phyloP scores from a whole-genome alignment of 192 early-diverging fungal species.

The Podila epigama region DNA sequence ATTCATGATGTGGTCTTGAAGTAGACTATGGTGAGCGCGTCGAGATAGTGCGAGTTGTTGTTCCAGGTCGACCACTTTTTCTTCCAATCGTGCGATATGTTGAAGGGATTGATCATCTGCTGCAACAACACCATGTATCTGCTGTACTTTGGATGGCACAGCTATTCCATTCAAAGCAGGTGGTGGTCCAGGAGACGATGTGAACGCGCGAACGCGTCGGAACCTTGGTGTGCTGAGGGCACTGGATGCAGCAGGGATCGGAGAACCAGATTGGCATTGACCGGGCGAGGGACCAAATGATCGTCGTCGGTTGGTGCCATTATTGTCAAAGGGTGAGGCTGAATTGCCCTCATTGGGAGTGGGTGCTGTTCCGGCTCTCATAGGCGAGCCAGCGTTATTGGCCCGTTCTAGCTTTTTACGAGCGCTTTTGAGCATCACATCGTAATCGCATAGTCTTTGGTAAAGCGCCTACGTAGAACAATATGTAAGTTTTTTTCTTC shows the following conservation, averaged over 20 bases:
- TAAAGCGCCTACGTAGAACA: constrained; percentile 6
- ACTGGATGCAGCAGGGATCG: background rate
- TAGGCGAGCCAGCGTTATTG: background rate
- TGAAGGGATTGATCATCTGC: background rate
- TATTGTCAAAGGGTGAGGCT: background rate
- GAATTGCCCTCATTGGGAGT: background rate
- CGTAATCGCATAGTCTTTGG: constrained; percentile 19
- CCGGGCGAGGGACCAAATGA: background rate
- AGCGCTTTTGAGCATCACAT: constrained; percentile 19
- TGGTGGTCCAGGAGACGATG: background rate
- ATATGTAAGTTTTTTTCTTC: background rate
- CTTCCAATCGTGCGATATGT: background rate
- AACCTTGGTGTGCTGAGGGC: background rate
- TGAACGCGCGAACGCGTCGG: background rate
- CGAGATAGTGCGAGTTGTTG: constrained; percentile 17
- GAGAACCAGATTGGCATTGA: background rate
- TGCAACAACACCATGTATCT: background rate
- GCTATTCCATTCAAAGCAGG: too few relatives aligned
- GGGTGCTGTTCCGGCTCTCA: background rate
- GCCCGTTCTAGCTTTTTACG: constrained; percentile 4
- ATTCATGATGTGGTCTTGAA: constrained; percentile 27
- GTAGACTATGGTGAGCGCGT: constrained; percentile 14
- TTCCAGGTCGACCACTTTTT: constrained; percentile 14
- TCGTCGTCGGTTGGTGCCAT: background rate
- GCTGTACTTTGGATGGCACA: background rate